Conservation (phyloP, 345 rosid genomes). For the Gossypium arboreum region DNA sequence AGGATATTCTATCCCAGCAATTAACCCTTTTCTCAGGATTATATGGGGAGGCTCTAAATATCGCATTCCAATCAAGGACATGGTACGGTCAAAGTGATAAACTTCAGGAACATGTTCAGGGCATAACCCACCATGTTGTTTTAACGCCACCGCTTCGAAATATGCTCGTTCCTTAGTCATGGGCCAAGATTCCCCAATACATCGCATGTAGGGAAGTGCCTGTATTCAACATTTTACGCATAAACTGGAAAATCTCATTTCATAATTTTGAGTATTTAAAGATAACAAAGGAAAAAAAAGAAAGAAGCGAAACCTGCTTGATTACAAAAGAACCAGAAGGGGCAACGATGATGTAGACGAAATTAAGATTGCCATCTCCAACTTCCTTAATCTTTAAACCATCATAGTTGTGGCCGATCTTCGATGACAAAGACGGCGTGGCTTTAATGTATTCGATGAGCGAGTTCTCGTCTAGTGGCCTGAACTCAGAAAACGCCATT, state of each 20-base stretch:
- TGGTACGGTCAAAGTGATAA: conserved; percentile 80
- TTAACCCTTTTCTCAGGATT: conserved; percentile 82
- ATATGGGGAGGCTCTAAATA: conserved; percentile 94
- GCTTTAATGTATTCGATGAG: conserved; percentile 69
- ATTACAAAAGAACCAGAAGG: conserved; percentile 71
- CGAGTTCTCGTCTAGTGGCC: conserved; percentile 65
- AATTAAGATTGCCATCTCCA: conserved; percentile 96
- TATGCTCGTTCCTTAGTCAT: conserved; percentile 93
- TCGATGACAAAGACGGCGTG: conserved; percentile 68
- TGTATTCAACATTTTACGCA: conserved; percentile 15
- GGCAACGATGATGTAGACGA: conserved; percentile 66
- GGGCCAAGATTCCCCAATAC: conserved; percentile 96
- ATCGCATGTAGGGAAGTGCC: conserved; percentile 93
- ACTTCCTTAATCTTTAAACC: conserved; percentile 75
- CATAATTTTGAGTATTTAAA: neutral
- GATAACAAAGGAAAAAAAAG: neutral
- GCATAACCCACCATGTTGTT: conserved; percentile 60
- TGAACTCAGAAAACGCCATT: conserved; percentile 47
- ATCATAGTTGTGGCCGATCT: conserved; percentile 49
- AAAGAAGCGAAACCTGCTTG: conserved; percentile 59
- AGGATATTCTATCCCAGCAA: conserved; percentile 81
- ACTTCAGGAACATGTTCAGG: conserved; percentile 87
- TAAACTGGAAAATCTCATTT: neutral
- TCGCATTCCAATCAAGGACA: conserved; percentile 93
- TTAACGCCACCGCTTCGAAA: conserved; percentile 64